Base-by-base conservation (phyloP, 352 stramenopile genomes). In the Phytopythium cucurbitacearum region DNA sequence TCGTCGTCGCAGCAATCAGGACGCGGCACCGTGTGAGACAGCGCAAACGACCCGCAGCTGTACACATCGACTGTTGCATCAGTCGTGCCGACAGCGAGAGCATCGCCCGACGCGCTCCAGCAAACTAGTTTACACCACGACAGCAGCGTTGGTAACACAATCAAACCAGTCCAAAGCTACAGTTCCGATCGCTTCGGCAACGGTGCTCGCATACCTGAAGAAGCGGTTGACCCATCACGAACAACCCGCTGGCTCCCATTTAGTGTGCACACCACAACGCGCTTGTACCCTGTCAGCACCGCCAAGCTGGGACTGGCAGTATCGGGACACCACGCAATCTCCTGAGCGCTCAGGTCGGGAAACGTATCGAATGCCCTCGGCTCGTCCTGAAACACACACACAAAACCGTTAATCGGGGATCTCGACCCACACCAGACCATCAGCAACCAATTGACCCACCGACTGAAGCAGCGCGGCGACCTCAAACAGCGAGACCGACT, bases 401-500 rank as follows among this genome's bases (percentile, higher is more conserved):
- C 12, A 53, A 42, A 38, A 52, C 55, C 28, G 0, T 32, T 51
- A 15, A 51, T 11, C n/a, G 5, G 32, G 9, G 33, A 12, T 55
- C 37, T 48, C 11, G 50, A 15, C 51, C 40, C 11, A 47, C 12
- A 21, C 33, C 7, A 47, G 8, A 35, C 36, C 34, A 54, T 51
- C 48, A 44, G 34, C 9, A 7, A 40, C 35, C n/a, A 59, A 7
- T 3, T 13, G 33, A 44, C 73, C 37, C 65, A 87, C 76, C 73
- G 63, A 67, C n/a, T 73, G 53, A 8, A 73, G 34, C 50, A 88
- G 69, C 38, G 68, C 64, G 4, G 76, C 74, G 13, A 86, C 69
- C 64, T 90, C 75, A 59, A 75, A 90, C 11, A 88, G 54, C 13
- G 72, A 69, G 7, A 88, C 53, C 4, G 56, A 46, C 8, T 71